These are phyloP conservation scores for Medakamo hakoo DNA, from an alignment of 139 green algal species.

Conservation along the genomic window DNA sequence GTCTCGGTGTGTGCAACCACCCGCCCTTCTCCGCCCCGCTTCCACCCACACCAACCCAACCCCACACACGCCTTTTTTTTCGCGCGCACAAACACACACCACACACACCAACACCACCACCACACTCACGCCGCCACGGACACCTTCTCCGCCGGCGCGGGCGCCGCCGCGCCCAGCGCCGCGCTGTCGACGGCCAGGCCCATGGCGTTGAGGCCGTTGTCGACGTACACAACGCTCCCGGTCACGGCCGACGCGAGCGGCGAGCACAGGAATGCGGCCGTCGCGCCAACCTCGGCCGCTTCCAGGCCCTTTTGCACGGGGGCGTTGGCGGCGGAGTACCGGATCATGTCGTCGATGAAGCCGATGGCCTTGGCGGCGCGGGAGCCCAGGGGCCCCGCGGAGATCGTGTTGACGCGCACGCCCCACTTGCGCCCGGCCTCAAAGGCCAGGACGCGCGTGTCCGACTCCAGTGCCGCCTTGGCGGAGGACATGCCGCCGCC, in stretches of 20 bases:
- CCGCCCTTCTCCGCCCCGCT: no score
- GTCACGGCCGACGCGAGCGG: slow-evolving; percentile 80
- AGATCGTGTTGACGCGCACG: slow-evolving; percentile 72
- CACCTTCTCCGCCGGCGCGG: background rate
- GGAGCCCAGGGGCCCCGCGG: slow-evolving; percentile 80
- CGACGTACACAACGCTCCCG: slow-evolving; percentile 36
- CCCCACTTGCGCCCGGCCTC: slow-evolving; percentile 88
- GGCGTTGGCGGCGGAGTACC: slow-evolving; percentile 79
- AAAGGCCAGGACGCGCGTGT: slow-evolving; percentile 91
- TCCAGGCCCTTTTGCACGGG: slow-evolving; percentile 88
- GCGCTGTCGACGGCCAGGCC: slow-evolving; percentile 69
- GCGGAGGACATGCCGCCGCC: slow-evolving; percentile 94
- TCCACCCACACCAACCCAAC: no score
- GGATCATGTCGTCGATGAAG: slow-evolving; percentile 99
- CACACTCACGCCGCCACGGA: background rate
- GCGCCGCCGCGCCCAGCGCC: slow-evolving; percentile 26
- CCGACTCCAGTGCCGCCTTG: slow-evolving; percentile 89
- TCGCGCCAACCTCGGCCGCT: slow-evolving; percentile 56
- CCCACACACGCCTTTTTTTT: no score
- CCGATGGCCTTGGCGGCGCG: slow-evolving; percentile 93
- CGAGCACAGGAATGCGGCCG: slow-evolving; percentile 83
- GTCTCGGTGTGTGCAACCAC: no score
- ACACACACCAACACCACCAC: no score
- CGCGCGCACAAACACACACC: no score
- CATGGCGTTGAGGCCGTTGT: slow-evolving; percentile 83